Base-by-base conservation (phyloP, 2,329 filamentous ascomycete species). In the Simplicillium sp. region DNA sequence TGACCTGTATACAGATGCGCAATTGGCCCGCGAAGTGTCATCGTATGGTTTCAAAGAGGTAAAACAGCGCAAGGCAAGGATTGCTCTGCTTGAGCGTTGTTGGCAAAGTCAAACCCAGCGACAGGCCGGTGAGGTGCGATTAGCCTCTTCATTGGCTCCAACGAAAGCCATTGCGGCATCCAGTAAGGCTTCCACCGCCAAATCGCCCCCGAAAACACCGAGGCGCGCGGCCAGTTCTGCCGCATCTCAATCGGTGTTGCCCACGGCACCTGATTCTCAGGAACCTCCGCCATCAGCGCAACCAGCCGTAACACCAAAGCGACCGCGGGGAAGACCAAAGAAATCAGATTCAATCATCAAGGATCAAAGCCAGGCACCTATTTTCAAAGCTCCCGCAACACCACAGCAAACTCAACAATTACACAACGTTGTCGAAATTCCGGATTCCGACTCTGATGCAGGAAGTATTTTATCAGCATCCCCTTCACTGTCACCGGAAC, bases 1-100 rank as follows among this genome's bases (percentile, higher is more conserved):
- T 45, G 68, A 73, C 33, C 59, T 72, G 0, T 80, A 75, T 44
- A 80, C 80, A 3, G 80, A 82, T 45, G 60, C 68, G 8, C 75
- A 84, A 43, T 62, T 89, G 13, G 64, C 76, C 3, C 75, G 70
- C 42, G 71, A 82, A 51, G 63, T 89, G 35, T 63, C 71, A 5
- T 66, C 68, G 0, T 87, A 79, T 51, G 82, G 82, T 0, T 88
- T 89, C 60, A 89, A 88, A 54, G 66, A 80, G 1, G 65, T 88
- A 25, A 85, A 80, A 54, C 76, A 67, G 41, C 71, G 84, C 14
- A 68, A 72, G 37, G 76, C 77, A 8, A 87, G 86, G 80, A 79
- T 89, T 45, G 66, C 75, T 2, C 59, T 87, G 11, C 63, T 89
- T 11, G 66, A 84, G 39, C 74, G 79, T 52, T 88, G 85, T 56